Conservation (phyloP, 2,329 filamentous ascomycete genomes). For the Salinomyces thailandicus region DNA sequence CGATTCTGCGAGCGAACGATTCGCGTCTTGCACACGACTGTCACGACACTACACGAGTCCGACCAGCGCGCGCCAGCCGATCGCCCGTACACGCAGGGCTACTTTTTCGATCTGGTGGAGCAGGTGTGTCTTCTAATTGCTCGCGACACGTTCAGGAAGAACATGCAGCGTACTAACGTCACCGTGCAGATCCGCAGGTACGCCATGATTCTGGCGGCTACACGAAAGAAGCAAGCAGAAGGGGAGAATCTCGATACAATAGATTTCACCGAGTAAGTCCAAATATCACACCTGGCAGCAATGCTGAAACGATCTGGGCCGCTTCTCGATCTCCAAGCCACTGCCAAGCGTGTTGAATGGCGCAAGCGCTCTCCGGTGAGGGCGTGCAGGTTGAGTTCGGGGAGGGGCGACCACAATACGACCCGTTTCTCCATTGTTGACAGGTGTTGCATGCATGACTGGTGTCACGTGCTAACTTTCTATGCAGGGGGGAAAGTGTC, state of each 20-base stretch:
- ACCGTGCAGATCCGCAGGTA: constrained; percentile 60
- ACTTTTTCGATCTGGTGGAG: constrained; percentile 92
- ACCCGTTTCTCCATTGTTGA: constrained; percentile 1
- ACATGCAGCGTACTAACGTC: constrained; percentile 15
- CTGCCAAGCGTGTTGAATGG: constrained; percentile 2
- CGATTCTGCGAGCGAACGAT: constrained; percentile 86
- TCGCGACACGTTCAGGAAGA: constrained; percentile 6
- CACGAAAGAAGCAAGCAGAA: constrained; percentile 55
- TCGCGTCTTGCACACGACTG: constrained; percentile 78
- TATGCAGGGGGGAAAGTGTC: constrained; percentile 56
- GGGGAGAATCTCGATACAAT: constrained; percentile 42
- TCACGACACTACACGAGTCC: constrained; percentile 72
- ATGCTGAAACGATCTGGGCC: background rate
- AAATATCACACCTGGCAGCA: constrained; percentile 1
- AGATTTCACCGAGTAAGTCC: constrained; percentile 39
- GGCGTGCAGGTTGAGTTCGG: background rate
- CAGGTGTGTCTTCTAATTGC: constrained; percentile 46
- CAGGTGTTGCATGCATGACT: constrained; percentile 1
- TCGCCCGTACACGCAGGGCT: constrained; percentile 86
- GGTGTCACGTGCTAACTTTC: constrained; percentile 12
- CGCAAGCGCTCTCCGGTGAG: background rate
- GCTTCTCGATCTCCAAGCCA: constrained; percentile 2
- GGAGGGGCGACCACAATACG: background rate
- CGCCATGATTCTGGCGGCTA: constrained; percentile 69
- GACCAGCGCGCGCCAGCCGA: constrained; percentile 79